Base-by-base conservation (phyloP, 1,139 yeast species). In the Suhomyces yuchorum region DNA sequence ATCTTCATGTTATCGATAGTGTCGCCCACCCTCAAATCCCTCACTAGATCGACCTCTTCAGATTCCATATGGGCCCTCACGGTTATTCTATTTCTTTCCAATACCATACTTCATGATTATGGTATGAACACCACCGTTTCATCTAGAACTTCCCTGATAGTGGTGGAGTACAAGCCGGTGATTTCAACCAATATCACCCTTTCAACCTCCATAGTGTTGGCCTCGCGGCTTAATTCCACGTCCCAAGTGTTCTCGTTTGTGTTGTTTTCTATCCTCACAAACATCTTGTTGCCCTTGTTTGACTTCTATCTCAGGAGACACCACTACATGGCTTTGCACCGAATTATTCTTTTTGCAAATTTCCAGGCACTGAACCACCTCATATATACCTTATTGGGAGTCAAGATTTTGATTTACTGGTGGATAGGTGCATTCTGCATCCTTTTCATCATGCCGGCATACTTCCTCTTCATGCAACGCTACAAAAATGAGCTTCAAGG, bases 41-140 rank as follows among this genome's bases (percentile, higher is more conserved):
- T 95, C 43, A 91, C 97, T 0, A 81, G 83, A 56, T 87, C 97
- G 0, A 90, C 97, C 0, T 82, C 97, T 0, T 87, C 96, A 0
- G 98, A 93, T 66, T 90, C 97, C 15, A 90, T 95, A 53, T 93
- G 99, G 98, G 91, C 96, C 0, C 68, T 93, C 7, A 82, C 96
- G 3, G 82, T 87, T 45, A 84, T 96, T 81, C 72, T 93, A 22
- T 84, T 88, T 35, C 56, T 89, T 8, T 73, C 83, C 38, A 88
- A 88, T 58, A 70, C 89, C 3, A 63, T 84, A 14, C 81, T 84
- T 56, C 87, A 86, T 59, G 91, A 87, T 59, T 87, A 86, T 54
- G 75, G 81, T 6, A 69, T 78, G 57, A 73, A 75, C 45, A 40
- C 51, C 44, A 33, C 47, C 19, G 50, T 48, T 2, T 57, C 65